Base-by-base conservation (phyloP, 225 moss, liverwort and hornwort genomes). In the Thuidium tamariscinum region DNA sequence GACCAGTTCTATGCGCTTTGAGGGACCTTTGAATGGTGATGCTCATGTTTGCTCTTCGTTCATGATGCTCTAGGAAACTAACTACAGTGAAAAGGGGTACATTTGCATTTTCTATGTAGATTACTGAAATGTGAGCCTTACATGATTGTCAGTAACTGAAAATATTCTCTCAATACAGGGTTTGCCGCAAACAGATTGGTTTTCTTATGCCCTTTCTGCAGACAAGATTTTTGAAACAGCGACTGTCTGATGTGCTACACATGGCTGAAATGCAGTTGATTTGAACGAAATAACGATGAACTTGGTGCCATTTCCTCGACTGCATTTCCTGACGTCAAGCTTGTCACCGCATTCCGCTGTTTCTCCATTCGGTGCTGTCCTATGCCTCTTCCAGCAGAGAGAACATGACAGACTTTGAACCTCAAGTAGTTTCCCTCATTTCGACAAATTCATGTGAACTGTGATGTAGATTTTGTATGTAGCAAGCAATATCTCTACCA, bases 1-100 rank as follows among this genome's bases (percentile, higher is more conserved):
- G 71, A 98, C 98, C 72, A 98, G 98, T 77, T 98, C 98, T 37
- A 93, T 96, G 94, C 93, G 98, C 51, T 98, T 98, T 71, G 94
- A 95, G 67, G 98, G 98, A 42, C 90, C 93, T 70, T 85, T 97
- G 55, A 97, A 98, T 87, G 97, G 98, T 98, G 92, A 59, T 74
- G 15, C 25, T 60, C 64, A 57, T 75, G 39, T 86, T 83, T 61
- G 4, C 16, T 68, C 67, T 72, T 34, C 34, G 7, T 66, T n/a
- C n/a, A 68, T 52, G 77, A 82, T 61, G 69, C 69, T 64, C 22
- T 67, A 66, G 49, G 44, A 27, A 81, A 30, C 30, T 29, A 37
- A 39, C 36, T 16, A 7, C 51, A 42, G 17, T 79, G 37, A 59
- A 37, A 74, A 39, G 64, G 22, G 64, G 22, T 64, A 42, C 17